Evolutionary conservation across 129 eudicot genomes (phyloP).

Genomic region (carrot (Daucus carota)): DH1_v3.0 NC_030384.2:38243501-38244000

Average conservation of each 20-base stretch:
- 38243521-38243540: no score
- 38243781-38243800: constrained; percentile 82
- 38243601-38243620: no score
- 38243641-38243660: no score
- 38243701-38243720: neutral
- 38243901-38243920: constrained; percentile 67
- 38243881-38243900: constrained; percentile 26
- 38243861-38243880: constrained; percentile 71
- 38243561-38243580: no score
- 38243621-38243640: no score
- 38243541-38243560: no score
- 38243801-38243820: constrained; percentile 52
- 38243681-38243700: no score
- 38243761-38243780: constrained; percentile 53
- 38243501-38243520: no score
- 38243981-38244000: constrained; percentile 42
- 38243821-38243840: constrained; percentile 51
- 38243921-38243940: constrained; percentile 55
- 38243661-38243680: no score
- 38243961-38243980: constrained; percentile 89
- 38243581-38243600: no score
- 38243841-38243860: constrained; percentile 77
- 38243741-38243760: constrained; percentile 48
- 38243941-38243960: constrained; percentile 54
- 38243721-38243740: neutral